Conservation (phyloP, 2,329 filamentous ascomycete species). For the Raffaelea albimanens region DNA sequence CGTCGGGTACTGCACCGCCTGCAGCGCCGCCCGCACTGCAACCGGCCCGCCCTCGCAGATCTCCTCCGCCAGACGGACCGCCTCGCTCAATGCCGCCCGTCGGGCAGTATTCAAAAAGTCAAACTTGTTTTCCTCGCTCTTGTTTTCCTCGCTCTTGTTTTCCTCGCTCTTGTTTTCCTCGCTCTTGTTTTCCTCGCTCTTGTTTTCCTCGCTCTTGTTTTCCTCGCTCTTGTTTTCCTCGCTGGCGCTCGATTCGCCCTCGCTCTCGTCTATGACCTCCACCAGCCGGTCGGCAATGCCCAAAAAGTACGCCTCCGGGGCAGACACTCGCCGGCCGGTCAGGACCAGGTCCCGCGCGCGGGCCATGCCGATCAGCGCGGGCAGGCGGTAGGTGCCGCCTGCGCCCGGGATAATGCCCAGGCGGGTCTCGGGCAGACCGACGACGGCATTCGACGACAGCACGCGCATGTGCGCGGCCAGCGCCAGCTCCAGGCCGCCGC, state of each 20-base stretch:
- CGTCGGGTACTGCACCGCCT: conserved; percentile 63
- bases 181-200: conserved; percentile 4
- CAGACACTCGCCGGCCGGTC: conserved; percentile 77
- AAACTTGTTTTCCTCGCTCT: conserved; percentile 22
- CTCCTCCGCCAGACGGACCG: conserved; percentile 67
- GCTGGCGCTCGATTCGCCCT: background rate
- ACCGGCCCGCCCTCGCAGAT: conserved; percentile 79
- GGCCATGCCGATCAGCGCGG: conserved; percentile 65
- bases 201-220: conserved; percentile 27
- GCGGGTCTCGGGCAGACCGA: conserved; percentile 84
- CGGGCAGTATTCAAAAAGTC: conserved; percentile 49
- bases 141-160: conserved; percentile 26
- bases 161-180: conserved; percentile 9
- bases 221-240: conserved; percentile 22
- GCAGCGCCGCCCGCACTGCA: conserved; percentile 68
- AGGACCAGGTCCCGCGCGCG: conserved; percentile 86
- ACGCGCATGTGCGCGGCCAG: conserved; percentile 85
- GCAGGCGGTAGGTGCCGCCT: conserved; percentile 83
- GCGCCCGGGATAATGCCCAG: conserved; percentile 92
- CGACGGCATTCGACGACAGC: conserved; percentile 64
- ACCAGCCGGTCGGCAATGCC: conserved; percentile 87
- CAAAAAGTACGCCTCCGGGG: conserved; percentile 80
- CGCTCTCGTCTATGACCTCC: conserved; percentile 44
- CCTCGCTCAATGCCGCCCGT: conserved; percentile 61
- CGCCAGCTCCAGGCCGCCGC: conserved; percentile 88